A percentile compares a stretch with the other conserved stretches of the same genome.
phyloP scores from a whole-genome alignment of 208 protist species.

The Leishmania tarentolae region DNA sequence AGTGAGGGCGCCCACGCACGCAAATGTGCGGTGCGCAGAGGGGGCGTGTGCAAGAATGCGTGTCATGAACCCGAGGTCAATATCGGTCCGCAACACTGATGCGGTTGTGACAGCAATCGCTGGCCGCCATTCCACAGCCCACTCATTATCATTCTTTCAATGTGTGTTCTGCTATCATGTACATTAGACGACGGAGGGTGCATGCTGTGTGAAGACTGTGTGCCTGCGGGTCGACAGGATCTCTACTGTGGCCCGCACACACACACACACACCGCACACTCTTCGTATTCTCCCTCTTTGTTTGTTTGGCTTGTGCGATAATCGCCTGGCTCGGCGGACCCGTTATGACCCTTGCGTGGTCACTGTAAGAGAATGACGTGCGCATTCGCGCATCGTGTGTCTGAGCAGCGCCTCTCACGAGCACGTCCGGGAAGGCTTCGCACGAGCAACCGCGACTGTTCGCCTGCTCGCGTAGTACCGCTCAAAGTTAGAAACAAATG shows the following conservation, averaged over 20 bases:
- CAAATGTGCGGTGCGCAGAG: not conserved
- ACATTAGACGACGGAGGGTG: not conserved
- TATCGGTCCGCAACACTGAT: not conserved
- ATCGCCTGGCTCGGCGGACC: not conserved
- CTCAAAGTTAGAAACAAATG: not conserved
- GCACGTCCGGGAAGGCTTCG: not conserved
- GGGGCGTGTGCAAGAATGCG: not conserved
- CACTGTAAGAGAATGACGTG: not conserved
- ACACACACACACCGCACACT: not conserved
- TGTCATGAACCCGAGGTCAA: not conserved
- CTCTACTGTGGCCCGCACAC: not conserved
- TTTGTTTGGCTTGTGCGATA: not conserved
- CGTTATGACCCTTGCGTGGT: not conserved
- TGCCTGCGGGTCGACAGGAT: not conserved
- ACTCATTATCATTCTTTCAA: not conserved
- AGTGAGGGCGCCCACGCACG: not conserved
- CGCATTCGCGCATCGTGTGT: not conserved
- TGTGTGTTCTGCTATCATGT: not conserved
- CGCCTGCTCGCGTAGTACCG: not conserved
- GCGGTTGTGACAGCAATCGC: not conserved
- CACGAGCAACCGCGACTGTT: not conserved
- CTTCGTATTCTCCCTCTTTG: not conserved
- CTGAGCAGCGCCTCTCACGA: not conserved
- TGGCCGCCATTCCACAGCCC: not conserved
- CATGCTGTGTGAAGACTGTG: not conserved